Evolutionary conservation across 345 rosid species (phyloP).

Genomic region (Mangifera indica): DNA sequence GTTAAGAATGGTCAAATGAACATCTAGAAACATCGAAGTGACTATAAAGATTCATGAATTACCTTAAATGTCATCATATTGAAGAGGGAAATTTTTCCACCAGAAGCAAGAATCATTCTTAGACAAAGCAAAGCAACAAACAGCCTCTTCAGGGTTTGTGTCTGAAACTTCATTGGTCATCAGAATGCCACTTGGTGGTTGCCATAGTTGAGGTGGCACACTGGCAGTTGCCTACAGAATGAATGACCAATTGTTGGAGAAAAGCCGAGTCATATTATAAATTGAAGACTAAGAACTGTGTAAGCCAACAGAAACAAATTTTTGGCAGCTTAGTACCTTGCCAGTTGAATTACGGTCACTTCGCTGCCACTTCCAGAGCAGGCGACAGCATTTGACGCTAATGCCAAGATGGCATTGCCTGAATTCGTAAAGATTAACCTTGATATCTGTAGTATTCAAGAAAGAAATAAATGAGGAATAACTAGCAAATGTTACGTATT

Average conservation of each 20-base stretch:
- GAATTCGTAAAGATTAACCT: slow-evolving; percentile 95
- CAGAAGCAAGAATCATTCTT: slow-evolving; percentile 94
- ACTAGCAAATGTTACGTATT: not conserved
- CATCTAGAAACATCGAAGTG: not conserved
- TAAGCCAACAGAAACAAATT: slow-evolving; percentile 3
- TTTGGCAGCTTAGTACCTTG: slow-evolving; percentile 51
- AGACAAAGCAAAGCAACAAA: slow-evolving; percentile 85
- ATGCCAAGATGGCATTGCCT: slow-evolving; percentile 87
- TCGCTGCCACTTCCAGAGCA: slow-evolving; percentile 98
- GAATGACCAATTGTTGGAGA: slow-evolving; percentile 17
- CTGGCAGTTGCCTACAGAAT: slow-evolving; percentile 70
- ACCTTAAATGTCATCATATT: slow-evolving; percentile 98
- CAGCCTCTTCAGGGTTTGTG: slow-evolving; percentile 73
- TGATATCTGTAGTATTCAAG: slow-evolving; percentile 68
- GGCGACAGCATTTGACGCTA: slow-evolving; percentile 93
- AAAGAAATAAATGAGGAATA: slow-evolving; percentile 14
- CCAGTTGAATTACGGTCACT: slow-evolving; percentile 80
- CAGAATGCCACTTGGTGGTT: slow-evolving; percentile 81
- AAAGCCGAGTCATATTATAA: slow-evolving; percentile 12
- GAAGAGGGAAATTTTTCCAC: slow-evolving; percentile 87
- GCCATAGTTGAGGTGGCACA: slow-evolving; percentile 79
- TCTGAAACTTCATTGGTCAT: slow-evolving; percentile 79
- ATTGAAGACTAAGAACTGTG: not conserved
- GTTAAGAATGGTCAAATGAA: slow-evolving; percentile 3
- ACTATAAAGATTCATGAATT: slow-evolving; percentile 18